Evolutionary conservation across 1,139 yeast species (phyloP).

Genomic region (Blastobotrys indianensis): DNA sequence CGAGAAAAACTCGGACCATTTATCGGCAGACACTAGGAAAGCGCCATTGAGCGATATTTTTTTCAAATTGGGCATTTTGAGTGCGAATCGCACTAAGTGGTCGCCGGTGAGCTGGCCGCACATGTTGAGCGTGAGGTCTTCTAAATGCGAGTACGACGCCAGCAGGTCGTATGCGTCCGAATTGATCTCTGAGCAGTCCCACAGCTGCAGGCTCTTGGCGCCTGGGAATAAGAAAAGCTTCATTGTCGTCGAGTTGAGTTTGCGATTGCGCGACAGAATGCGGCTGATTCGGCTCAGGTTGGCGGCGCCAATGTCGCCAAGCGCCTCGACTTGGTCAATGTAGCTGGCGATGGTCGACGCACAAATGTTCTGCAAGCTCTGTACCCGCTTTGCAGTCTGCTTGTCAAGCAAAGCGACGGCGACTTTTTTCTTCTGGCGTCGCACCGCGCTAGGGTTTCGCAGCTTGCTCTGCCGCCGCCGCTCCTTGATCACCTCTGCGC

Average conservation of each 20-base stretch:
- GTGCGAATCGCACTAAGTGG: conserved; percentile 55
- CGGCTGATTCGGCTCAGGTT: conserved; percentile 63
- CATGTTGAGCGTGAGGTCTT: conserved; percentile 67
- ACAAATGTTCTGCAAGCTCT: conserved; percentile 76
- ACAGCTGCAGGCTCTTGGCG: conserved; percentile 55
- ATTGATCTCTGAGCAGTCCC: conserved; percentile 87
- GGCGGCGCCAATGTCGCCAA: conserved; percentile 70
- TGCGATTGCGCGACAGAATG: conserved; percentile 75
- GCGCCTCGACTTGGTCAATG: conserved; percentile 68
- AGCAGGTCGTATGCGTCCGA: conserved; percentile 61
- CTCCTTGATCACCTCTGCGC: conserved; percentile 36
- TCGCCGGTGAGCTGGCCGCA: conserved; percentile 89
- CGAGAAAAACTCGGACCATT: conserved; percentile 73
- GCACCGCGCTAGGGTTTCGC: conserved; percentile 42
- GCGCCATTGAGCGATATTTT: conserved; percentile 74
- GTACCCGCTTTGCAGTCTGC: conserved; percentile 49
- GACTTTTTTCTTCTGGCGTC: conserved; percentile 66
- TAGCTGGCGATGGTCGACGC: conserved; percentile 63
- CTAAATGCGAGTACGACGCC: conserved; percentile 67
- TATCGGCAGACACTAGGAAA: conserved; percentile 64
- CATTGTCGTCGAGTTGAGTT: conserved; percentile 65
- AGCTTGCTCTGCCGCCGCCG: conserved; percentile 9
- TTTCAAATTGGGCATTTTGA: conserved; percentile 50
- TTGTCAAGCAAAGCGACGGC: conserved; percentile 82
- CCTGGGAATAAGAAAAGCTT: conserved; percentile 52